Evolutionary conservation across 2,329 filamentous ascomycete genomes (phyloP).

Genomic region (Hypocreales sp.): DNA sequence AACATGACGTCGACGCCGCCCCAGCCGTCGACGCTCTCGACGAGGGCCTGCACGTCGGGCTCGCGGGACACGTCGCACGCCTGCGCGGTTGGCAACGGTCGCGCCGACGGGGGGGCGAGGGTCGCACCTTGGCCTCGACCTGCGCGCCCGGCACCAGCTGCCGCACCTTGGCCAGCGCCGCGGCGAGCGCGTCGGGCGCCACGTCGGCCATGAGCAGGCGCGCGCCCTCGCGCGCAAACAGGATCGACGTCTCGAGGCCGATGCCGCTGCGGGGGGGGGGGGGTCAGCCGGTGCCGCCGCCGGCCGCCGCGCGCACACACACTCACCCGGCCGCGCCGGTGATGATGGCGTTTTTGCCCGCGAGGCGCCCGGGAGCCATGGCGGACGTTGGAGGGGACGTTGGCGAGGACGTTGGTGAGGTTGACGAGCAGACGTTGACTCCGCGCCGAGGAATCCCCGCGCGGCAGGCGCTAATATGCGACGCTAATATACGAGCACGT

Average conservation of each 20-base stretch:
- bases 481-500: no score
- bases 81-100: not conserved
- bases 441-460: no score
- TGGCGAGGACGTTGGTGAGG: no score
- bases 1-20: constrained; percentile 85
- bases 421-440: no score
- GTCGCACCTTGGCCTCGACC: constrained; percentile 42
- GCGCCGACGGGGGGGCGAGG: no score
- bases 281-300: no score
- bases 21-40: constrained; percentile 65
- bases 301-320: no score
- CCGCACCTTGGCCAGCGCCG: constrained; percentile 59
- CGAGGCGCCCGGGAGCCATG: constrained; percentile 28
- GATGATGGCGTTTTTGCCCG: constrained; percentile 53
- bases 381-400: constrained; percentile 14
- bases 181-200: constrained; percentile 61
- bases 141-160: constrained; percentile 50
- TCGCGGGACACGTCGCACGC: constrained; percentile 73
- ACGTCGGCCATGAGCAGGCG: constrained; percentile 77
- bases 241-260: constrained; percentile 79
- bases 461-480: no score
- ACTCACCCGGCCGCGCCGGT: constrained; percentile 76
- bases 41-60: constrained; percentile 55
- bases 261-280: constrained; percentile 59
- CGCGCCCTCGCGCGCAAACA: constrained; percentile 80